Base-by-base conservation (phyloP, 1,284 basidiomycete species). In the Puccinia triticina region DNA sequence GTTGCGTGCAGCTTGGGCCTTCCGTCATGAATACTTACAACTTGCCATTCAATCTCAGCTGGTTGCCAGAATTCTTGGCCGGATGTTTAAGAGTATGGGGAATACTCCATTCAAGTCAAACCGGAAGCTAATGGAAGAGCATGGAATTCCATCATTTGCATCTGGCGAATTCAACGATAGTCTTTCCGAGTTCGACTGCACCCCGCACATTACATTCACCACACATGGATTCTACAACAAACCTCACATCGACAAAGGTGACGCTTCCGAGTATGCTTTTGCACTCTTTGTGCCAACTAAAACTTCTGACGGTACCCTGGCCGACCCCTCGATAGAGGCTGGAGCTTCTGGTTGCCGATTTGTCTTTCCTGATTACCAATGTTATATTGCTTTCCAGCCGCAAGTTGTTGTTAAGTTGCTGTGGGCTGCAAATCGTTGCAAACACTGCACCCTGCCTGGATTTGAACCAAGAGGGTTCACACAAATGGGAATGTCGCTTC, bases 171-270 rank as follows among this genome's bases (percentile, higher is more conserved):
- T n/a, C n/a, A n/a, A n/a, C n/a, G n/a, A n/a, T n/a, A n/a, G n/a
- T n/a, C 26, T 64, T 21, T 37, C 26, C 5, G 34, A 32, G 5
- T 32, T 32, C 14, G 4, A 64, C 29, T 67, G 64, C 34, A 7
- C 34, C 14, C 64, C 64, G 3, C 64, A 67, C n/a, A 40, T 67
- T 2, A 67, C 64, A 10, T 67, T 67, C 64, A 67, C 64, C 18
- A 67, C 64, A 8, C 37, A 40, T 40, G 23, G 40, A 12, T 67
- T 67, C 21, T 67, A 37, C 64, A 67, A 67, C 16, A 3, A 16
- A 40, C 64, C 64, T 37, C 64, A 67, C 34, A 37, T 8, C 10
- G 64, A 67, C n/a, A 40, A 67, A 40, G 34, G 7, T 40, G 64
- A 67, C 34, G 23, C 40, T 23, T 37, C 64, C 16, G 16, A 67